Base-by-base conservation (phyloP, 208 protist species). In the Trypanosoma theileri region DNA sequence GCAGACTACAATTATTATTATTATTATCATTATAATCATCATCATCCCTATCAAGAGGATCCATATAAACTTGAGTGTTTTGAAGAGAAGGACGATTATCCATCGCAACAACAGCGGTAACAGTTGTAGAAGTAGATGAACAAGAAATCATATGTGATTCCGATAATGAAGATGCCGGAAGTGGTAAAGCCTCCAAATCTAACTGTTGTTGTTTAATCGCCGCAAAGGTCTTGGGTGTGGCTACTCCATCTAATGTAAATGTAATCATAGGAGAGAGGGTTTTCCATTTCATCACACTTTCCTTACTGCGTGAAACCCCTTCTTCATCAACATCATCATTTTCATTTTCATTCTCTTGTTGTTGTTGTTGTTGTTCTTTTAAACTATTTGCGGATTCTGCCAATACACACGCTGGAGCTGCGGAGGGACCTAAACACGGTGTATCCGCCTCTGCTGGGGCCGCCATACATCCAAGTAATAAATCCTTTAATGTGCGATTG, bases 191-290 rank as follows among this genome's bases (percentile, higher is more conserved):
- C 11, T 22, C 35, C 50, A 67, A 4, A 13, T 66, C 60, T 28
- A n/a, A 16, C 51, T 82, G 65, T 21, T 82, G 83, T 14, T 58
- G 71, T 22, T 75, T 64, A 16, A 86, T 71, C n/a, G 66, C 78
- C 19, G 80, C 80, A 52, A 89, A 89, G 3, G 81, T 89, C 59
- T 89, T 85, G 11, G 84, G 84, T 1, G 84, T 89, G 7, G 81
- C 75, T 17, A 89, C 76, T 41, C 84, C 76, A 59, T 86, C 79
- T 4, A 77, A 50, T 0, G 81, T 85, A 64, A 89, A 89, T 48
- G 64, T 60, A 11, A 89, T 56, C 40, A 54, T 31, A 22, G 71
- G 69, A 14, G 76, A 62, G 1, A 21, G 26, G 6, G 74, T 10
- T 21, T 40, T 26, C 31, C 61, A n/a, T 24, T 19, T 16, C 22